phyloP scores from a whole-genome alignment of 2,329 filamentous ascomycete genomes.

The Epichloe typhina region DNA sequence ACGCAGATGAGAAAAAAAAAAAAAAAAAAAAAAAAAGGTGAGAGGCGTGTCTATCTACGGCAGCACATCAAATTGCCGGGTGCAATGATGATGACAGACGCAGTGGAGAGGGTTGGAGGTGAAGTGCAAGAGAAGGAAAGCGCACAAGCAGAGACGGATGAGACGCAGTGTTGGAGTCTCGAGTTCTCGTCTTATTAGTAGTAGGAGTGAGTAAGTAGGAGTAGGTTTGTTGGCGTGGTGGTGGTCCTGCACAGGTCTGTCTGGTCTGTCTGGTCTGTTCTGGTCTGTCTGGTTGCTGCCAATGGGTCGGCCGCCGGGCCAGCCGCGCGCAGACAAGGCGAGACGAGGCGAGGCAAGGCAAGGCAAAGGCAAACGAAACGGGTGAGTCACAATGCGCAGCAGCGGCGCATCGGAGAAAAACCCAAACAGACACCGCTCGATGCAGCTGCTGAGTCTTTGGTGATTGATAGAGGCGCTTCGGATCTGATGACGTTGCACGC shows the following conservation, averaged over 20 bases:
- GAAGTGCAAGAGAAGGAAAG: conserved; percentile 1
- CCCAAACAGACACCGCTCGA: background rate
- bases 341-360: too few species aligned
- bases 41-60: background rate
- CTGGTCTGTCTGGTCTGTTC: too few species aligned
- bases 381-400: background rate
- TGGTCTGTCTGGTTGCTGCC: background rate
- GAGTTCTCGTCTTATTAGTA: background rate
- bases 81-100: conserved; percentile 3
- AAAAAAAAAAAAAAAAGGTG: background rate
- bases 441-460: background rate
- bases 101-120: background rate
- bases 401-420: background rate
- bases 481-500: background rate
- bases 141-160: background rate
- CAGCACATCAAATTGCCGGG: background rate
- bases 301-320: background rate
- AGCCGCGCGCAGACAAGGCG: background rate
- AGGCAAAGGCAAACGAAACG: background rate
- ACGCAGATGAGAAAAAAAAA: background rate
- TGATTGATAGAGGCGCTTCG: background rate
- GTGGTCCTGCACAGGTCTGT: too few species aligned
- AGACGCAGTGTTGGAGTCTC: background rate
- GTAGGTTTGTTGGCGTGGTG: too few species aligned
- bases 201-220: too few species aligned